Base-by-base conservation (phyloP, 441 rosid genomes). In the Pelargonium myrrhifolium region DNA sequence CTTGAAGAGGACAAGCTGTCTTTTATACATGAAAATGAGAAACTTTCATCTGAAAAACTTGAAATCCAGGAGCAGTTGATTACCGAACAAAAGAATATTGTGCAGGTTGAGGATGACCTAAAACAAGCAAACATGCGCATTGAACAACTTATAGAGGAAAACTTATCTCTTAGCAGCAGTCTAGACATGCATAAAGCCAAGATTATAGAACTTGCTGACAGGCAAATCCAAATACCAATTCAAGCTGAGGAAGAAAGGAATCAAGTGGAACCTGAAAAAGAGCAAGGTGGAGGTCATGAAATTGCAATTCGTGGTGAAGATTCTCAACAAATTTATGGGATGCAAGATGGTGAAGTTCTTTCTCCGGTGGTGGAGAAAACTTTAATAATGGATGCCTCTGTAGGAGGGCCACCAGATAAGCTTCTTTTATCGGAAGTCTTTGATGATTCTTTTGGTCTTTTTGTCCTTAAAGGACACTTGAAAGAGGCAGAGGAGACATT, bases 101-200 rank as follows among this genome's bases (percentile, higher is more conserved):
- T 68, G 74, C 83, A 31, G 77, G 75, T 82, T 73, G 85, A 78
- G 78, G 78, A 39, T 73, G 86, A 85, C 43, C 74, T 85, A 62
- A 82, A 79, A 72, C 88, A 81, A 80, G 73, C 80, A 72, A 74
- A 51, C 26, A 51, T 39, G 49, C 77, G 69, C 68, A 83, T 84
- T 65, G 94, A 87, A 72, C 82, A 77, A 78, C 73, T 90, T 61
- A 68, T 79, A 11, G 81, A 79, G 78, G 96, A 86, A 72, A 90
- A 83, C 67, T 56, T 69, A 56, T 76, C 69, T 74, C 85, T 87
- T 35, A 78, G 67, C 67, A 77, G 86, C 71, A 83, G 80, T 70
- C 68, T 86, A 72, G 77, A 83, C 37, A 58, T 75, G 17, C 77
- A 80, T 69, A 79, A 75, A 68, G 77, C 85, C 67, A 79, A 75